phyloP scores from a whole-genome alignment of 2,329 filamentous ascomycete species.

The Whalleya microplaca region DNA sequence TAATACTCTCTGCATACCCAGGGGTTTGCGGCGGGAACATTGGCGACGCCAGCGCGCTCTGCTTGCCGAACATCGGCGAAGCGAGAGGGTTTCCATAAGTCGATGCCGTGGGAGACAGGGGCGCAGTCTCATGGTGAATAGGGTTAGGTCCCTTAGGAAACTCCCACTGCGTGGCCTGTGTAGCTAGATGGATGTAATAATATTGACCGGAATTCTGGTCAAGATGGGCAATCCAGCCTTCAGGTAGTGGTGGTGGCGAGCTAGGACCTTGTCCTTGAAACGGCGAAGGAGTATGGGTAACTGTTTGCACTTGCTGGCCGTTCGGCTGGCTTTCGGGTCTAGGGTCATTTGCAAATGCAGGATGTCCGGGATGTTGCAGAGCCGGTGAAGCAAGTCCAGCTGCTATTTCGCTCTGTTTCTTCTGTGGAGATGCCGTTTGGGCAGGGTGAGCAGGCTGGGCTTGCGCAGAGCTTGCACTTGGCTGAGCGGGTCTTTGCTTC shows the following conservation, averaged over 20 bases:
- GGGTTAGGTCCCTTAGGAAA: slow-evolving; percentile 96
- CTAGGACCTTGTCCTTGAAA: slow-evolving; percentile 60
- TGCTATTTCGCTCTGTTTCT: slow-evolving; percentile 35
- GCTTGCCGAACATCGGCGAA: slow-evolving; percentile 69
- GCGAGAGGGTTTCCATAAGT: slow-evolving; percentile 75
- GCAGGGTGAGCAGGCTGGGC: slow-evolving; percentile 33
- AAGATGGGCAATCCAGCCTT: slow-evolving; percentile 97
- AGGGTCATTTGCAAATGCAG: slow-evolving; percentile 87
- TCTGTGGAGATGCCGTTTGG: slow-evolving; percentile 38
- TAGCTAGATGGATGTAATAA: slow-evolving; percentile 96
- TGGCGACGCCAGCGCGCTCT: slow-evolving; percentile 75
- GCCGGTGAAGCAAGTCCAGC: slow-evolving; percentile 50
- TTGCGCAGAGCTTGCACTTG: slow-evolving; percentile 31
- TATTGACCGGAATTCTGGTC: slow-evolving; percentile 97
- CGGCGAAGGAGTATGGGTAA: slow-evolving; percentile 48
- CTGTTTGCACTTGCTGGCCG: slow-evolving; percentile 49
- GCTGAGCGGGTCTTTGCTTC: slow-evolving; percentile 62
- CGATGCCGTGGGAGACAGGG: slow-evolving; percentile 80
- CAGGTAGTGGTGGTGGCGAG: slow-evolving; percentile 89
- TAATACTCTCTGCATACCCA: slow-evolving; percentile 82
- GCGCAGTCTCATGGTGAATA: slow-evolving; percentile 78
- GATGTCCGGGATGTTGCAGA: slow-evolving; percentile 70
- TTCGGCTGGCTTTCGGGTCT: slow-evolving; percentile 53
- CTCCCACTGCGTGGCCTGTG: slow-evolving; percentile 97
- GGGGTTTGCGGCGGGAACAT: slow-evolving; percentile 82